Evolutionary conservation across 2,329 filamentous ascomycete species (phyloP).

Genomic region (Fusarium annulatum): DNA sequence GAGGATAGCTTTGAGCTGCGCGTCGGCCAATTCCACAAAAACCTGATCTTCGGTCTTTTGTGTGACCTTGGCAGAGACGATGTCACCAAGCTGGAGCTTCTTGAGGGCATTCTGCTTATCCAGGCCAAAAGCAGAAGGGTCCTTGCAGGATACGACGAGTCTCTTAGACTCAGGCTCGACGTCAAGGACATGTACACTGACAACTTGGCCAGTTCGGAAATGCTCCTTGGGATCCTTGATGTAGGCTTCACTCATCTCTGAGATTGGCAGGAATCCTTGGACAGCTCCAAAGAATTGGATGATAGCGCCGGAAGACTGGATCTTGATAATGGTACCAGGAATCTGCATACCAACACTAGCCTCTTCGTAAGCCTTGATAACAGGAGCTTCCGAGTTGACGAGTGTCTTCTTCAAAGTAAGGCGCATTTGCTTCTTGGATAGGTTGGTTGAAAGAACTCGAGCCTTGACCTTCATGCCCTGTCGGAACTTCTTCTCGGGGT

Average conservation of each 20-base stretch:
- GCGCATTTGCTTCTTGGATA: constrained; percentile 80
- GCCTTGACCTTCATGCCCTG: constrained; percentile 87
- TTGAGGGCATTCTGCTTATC: constrained; percentile 82
- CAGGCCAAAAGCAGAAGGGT: constrained; percentile 79
- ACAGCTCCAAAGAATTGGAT: constrained; percentile 92
- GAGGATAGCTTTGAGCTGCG: constrained; percentile 81
- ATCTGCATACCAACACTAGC: constrained; percentile 80
- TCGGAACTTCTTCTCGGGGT: constrained; percentile 96
- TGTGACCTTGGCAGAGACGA: constrained; percentile 83
- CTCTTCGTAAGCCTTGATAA: constrained; percentile 81
- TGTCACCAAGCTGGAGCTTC: constrained; percentile 75
- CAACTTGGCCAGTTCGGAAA: constrained; percentile 89
- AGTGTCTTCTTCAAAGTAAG: constrained; percentile 95
- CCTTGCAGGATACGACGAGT: constrained; percentile 92
- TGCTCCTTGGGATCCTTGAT: constrained; percentile 90
- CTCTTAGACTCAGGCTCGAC: constrained; percentile 77
- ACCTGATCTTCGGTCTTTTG: constrained; percentile 83
- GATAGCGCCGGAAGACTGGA: constrained; percentile 82
- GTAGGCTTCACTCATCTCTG: constrained; percentile 98
- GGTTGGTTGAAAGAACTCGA: constrained; percentile 83
- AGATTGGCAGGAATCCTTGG: constrained; percentile 87
- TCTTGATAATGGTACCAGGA: constrained; percentile 86
- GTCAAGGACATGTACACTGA: constrained; percentile 88
- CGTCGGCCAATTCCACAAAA: constrained; percentile 79
- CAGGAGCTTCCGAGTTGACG: constrained; percentile 86